Conservation (phyloP, 768 basidiomycete species). For the Boletus rufocinnamomeus region DNA sequence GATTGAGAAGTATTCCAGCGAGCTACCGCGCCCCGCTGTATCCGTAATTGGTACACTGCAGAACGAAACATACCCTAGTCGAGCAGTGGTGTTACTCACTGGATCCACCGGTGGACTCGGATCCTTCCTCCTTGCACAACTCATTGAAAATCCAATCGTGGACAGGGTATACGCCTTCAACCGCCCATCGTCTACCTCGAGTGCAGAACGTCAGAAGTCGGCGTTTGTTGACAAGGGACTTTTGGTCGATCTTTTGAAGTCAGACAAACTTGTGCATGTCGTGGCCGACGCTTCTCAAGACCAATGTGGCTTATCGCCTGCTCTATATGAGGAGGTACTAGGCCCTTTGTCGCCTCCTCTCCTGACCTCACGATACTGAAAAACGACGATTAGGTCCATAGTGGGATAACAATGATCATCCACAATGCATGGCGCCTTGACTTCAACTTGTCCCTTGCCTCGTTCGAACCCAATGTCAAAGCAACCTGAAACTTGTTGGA, state of each 20-base stretch:
- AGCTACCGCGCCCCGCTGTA: background rate
- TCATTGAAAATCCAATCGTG: conserved; percentile 27
- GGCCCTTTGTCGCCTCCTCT: too few species aligned
- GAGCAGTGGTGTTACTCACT: conserved; percentile 29
- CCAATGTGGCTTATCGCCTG: conserved; percentile 30
- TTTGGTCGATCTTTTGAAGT: conserved; percentile 30
- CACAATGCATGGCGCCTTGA: conserved; percentile 33
- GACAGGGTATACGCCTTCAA: conserved; percentile 38
- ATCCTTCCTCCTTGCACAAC: conserved; percentile 35
- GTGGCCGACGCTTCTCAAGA: conserved; percentile 38
- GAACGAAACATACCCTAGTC: background rate
- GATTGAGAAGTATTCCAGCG: conserved; percentile 14
- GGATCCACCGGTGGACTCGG: conserved; percentile 48
- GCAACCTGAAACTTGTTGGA: conserved; percentile 37
- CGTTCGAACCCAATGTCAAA: conserved; percentile 40
- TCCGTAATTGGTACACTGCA: background rate
- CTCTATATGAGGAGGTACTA: conserved; percentile 34
- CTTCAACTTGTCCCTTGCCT: conserved; percentile 41
- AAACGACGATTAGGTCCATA: conserved; percentile 10
- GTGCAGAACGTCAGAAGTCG: conserved; percentile 31
- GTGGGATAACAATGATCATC: conserved; percentile 33
- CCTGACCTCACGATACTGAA: background rate
- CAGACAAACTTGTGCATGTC: conserved; percentile 37
- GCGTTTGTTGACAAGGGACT: conserved; percentile 39
- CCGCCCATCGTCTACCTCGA: conserved; percentile 19